These are phyloP conservation scores for Strobilomyces echinocephalus DNA, from an alignment of 768 basidiomycete species.

Conservation along the genomic window DNA sequence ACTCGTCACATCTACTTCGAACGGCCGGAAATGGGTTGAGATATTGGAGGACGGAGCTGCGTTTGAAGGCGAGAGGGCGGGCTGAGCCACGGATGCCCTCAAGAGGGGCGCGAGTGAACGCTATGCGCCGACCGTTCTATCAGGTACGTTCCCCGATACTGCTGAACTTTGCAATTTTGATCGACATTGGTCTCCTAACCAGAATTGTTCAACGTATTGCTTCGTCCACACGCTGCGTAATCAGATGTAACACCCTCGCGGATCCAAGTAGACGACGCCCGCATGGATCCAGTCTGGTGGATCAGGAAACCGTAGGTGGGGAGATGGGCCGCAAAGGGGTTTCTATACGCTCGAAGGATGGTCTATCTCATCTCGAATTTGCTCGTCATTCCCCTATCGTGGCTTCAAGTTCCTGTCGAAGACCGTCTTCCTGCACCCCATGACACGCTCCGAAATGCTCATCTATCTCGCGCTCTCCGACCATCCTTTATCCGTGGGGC, in stretches of 20 bases:
- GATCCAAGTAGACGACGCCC: slow-evolving; percentile 67
- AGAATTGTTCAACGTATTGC: no score
- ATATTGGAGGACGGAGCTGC: slow-evolving; percentile 62
- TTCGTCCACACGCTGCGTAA: no score
- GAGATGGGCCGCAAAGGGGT: no score
- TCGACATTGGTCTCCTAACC: not conserved
- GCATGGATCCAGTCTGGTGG: no score
- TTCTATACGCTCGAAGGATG: no score
- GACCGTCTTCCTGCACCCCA: slow-evolving; percentile 55
- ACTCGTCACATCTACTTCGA: slow-evolving; percentile 69
- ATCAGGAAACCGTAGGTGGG: no score
- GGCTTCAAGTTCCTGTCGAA: slow-evolving; percentile 69
- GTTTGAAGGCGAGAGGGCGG: slow-evolving; percentile 80
- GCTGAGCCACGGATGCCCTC: slow-evolving; percentile 66
- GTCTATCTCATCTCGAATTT: no score
- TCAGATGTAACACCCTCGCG: no score
- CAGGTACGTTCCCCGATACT: slow-evolving; percentile 46
- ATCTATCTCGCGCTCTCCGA: no score
- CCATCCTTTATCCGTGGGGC: no score
- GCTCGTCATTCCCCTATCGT: no score
- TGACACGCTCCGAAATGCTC: slow-evolving; percentile 19
- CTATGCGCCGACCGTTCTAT: slow-evolving; percentile 67
- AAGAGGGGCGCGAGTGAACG: slow-evolving; percentile 58
- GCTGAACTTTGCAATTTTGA: not conserved
- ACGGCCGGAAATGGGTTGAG: slow-evolving; percentile 64